A percentile compares a stretch with the other conserved stretches of the same genome.
Conservation (phyloP, 2,329 filamentous ascomycete genomes). For the Zymoseptoria passerinii region DNA sequence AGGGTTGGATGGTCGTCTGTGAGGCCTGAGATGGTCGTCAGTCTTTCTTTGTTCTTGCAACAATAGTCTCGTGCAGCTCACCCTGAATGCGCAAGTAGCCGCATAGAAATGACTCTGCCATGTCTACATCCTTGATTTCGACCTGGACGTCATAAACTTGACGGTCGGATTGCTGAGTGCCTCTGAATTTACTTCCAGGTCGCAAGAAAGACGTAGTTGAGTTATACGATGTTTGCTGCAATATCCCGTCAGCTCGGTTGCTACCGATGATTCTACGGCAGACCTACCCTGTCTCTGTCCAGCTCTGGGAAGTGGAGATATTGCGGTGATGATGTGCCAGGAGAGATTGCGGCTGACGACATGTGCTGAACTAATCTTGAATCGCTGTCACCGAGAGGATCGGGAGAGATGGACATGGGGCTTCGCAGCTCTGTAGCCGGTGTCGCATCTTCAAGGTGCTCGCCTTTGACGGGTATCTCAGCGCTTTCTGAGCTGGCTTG, state of each 20-base stretch:
- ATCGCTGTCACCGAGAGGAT: conserved; percentile 24
- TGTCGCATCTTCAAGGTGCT: conserved; percentile 35
- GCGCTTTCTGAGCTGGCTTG: conserved; percentile 10
- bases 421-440: conserved; percentile 21
- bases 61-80: conserved; percentile 31
- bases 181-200: conserved; percentile 78
- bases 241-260: background rate
- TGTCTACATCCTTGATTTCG: conserved; percentile 92
- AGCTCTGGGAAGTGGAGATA: conserved; percentile 23
- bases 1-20: conserved; percentile 95
- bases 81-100: conserved; percentile 95
- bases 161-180: conserved; percentile 86
- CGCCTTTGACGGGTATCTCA: conserved; percentile 30
- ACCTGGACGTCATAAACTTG: conserved; percentile 95
- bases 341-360: conserved; percentile 21
- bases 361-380: conserved; percentile 22
- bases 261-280: background rate
- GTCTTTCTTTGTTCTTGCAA: background rate
- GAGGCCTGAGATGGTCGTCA: conserved; percentile 51
- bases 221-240: conserved; percentile 59
- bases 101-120: conserved; percentile 87
- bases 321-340: conserved; percentile 15
- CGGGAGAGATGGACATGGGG: conserved; percentile 18
- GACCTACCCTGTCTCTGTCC: conserved; percentile 19
- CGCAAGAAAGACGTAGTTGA: conserved; percentile 81